phyloP scores from a whole-genome alignment of 2,329 filamentous ascomycete species.

The Fusarium sp. region DNA sequence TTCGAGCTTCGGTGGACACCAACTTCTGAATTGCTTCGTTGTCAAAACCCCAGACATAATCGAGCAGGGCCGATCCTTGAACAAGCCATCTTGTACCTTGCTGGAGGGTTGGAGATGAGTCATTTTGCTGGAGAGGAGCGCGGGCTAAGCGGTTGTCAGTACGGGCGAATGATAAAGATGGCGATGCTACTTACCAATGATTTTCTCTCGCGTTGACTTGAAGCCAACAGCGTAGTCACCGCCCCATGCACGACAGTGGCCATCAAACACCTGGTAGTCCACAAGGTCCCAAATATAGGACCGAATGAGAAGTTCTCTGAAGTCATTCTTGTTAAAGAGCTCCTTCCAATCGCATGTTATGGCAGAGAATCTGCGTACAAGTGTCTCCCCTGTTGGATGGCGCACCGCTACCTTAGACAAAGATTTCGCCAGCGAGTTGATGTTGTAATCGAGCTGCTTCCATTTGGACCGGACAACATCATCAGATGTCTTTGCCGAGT shows the following conservation, averaged over 20 bases:
- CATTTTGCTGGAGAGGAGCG: background rate
- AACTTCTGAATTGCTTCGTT: background rate
- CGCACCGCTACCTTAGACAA: background rate
- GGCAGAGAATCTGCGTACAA: background rate
- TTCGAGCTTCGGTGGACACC: rapidly evolving
- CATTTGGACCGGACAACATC: background rate
- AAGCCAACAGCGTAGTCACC: background rate
- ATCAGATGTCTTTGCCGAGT: background rate
- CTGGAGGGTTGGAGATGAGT: background rate
- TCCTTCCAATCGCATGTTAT: background rate
- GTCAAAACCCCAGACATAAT: background rate
- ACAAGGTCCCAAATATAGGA: slow-evolving; percentile 1
- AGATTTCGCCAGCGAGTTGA: slow-evolving; percentile 1
- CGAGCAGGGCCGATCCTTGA: background rate
- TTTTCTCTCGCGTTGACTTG: background rate
- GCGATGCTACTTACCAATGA: background rate
- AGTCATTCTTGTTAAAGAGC: background rate
- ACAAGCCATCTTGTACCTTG: slow-evolving; percentile 4
- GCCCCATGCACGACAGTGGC: background rate
- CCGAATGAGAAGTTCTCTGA: background rate
- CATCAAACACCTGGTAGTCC: background rate
- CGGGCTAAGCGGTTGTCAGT: background rate
- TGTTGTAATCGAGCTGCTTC: slow-evolving; percentile 14
- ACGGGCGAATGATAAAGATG: too few species aligned
- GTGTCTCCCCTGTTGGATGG: background rate